Evolutionary conservation across 176 grass and related monocot species (phyloP), one percentile per base, ranked within the genome.

Genomic region (Triticum timopheevii): DNA sequence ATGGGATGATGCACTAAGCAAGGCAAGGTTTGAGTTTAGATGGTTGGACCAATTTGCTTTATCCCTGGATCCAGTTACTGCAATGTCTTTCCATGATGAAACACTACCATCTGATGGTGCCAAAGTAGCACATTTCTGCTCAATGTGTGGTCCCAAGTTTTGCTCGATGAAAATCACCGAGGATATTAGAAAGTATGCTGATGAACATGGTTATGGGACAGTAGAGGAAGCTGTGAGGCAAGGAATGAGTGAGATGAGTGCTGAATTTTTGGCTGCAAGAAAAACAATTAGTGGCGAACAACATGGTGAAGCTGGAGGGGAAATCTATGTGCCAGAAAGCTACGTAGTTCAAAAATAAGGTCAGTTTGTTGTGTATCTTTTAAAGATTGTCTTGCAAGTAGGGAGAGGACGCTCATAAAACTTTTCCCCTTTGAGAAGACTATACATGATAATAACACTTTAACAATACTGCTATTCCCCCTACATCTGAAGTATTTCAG

Each of bases 161-260:
- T 98, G 96, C 85, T 94, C 93, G 3, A 98, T 98, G 96, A 98
- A 98, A 87, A 98, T 98, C 83, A 96, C 96, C 6, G 96, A 98
- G 61, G 96, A 98, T 92, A 90, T 98, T 35, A 94, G 96, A 47
- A 98, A 91, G 52, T 98, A 96, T 85, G 96, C 96, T 27, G 92
- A 98, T 84, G 96, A 98, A 89, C 83, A 98, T 82, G 96, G 96
- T 84, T 98, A 98, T 6, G 96, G 90, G 28, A 94, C 90, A 76
- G 82, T 92, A 31, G 96, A 98, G 70, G 96, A 98, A 86, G 96
- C 96, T 77, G 82, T 98, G 58, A 86, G 81, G 40, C 84, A 90
- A 87, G 96, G 96, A 89, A 98, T 98, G 96, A 83, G 92, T 73
- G 88, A 90, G 45, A 98, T 98, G 96, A 98, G 96, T 88, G 93